Percentiles rank a stretch among this genome's conserved stretches.
phyloP scores from a whole-genome alignment of 1,139 yeast genomes.

The Pneumocystis sp. region DNA sequence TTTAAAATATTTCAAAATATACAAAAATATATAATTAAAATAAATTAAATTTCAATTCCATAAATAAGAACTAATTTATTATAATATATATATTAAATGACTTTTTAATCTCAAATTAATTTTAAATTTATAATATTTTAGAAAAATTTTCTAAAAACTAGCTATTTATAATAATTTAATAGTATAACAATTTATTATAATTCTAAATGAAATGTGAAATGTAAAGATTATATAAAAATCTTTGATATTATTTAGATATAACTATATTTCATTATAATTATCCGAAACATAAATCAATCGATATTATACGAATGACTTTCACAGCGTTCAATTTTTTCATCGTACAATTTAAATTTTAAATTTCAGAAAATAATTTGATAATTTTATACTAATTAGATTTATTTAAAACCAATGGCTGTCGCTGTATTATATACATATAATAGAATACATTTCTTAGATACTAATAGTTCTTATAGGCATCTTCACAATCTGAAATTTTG shows the following conservation, averaged over 20 bases:
- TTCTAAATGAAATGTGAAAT: too few species aligned
- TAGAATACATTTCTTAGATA: not conserved
- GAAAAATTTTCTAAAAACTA: too few species aligned
- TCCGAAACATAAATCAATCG: too few species aligned
- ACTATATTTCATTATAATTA: too few species aligned
- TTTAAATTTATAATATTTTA: too few species aligned
- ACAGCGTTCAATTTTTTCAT: not conserved
- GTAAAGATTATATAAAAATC: too few species aligned
- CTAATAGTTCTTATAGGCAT: not conserved
- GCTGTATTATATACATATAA: not conserved
- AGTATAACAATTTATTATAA: too few species aligned
- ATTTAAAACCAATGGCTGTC: not conserved
- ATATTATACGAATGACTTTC: too few species aligned
- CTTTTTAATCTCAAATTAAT: not conserved
- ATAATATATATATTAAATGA: not conserved
- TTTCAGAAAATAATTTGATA: not conserved
- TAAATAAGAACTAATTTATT: not conserved
- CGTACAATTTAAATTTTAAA: not conserved
- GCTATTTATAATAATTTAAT: too few species aligned
- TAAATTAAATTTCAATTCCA: not conserved
- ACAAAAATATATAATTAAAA: not conserved
- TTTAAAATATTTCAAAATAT: not conserved
- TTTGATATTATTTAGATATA: too few species aligned
- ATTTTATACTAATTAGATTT: not conserved
- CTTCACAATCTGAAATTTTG: not conserved